Percentiles rank a stretch among this genome's conserved stretches.
These are phyloP conservation scores for Alliaria petiolata DNA, from an alignment of 345 rosid genomes.

Conservation along the genomic window DNA sequence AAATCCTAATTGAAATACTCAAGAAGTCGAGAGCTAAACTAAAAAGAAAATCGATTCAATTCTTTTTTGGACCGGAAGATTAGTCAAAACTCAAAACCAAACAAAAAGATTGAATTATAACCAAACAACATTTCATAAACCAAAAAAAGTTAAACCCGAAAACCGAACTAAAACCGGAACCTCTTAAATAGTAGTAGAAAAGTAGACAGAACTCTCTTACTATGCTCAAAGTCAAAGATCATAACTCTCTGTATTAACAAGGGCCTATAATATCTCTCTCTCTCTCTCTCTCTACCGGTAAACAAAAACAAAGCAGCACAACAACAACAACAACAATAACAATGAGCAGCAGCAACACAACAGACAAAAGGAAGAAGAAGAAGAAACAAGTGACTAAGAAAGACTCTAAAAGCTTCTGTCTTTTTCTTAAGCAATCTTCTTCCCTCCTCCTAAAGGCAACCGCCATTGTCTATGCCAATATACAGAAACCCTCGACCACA, in stretches of 20 bases:
- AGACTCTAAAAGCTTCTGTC: background rate
- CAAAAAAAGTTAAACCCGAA: background rate
- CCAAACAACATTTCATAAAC: background rate
- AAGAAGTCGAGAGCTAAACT: too few species aligned
- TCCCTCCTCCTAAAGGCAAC: conserved; percentile 45
- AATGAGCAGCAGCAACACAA: conserved; percentile 17
- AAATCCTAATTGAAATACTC: background rate
- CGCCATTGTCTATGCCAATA: conserved; percentile 96
- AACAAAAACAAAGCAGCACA: conserved; percentile 5
- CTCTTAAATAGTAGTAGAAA: background rate
- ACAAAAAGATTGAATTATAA: too few species aligned
- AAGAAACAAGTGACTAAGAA: background rate
- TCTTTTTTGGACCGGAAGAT: too few species aligned
- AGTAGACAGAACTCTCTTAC: background rate
- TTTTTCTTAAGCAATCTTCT: conserved; percentile 10
- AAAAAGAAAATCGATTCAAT: too few species aligned
- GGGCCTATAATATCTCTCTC: background rate
- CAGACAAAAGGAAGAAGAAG: background rate
- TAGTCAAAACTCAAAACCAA: too few species aligned
- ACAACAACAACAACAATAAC: conserved; percentile 9
- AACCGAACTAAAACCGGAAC: conserved; percentile 1
- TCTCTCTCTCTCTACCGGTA: conserved; percentile 17
- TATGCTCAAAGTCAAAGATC: background rate
- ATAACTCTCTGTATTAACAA: conserved; percentile 24
- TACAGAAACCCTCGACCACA: conserved; percentile 84